These are phyloP conservation scores for Avicennia marina DNA, from an alignment of 257 asterid genomes.

Conservation along the genomic window DNA sequence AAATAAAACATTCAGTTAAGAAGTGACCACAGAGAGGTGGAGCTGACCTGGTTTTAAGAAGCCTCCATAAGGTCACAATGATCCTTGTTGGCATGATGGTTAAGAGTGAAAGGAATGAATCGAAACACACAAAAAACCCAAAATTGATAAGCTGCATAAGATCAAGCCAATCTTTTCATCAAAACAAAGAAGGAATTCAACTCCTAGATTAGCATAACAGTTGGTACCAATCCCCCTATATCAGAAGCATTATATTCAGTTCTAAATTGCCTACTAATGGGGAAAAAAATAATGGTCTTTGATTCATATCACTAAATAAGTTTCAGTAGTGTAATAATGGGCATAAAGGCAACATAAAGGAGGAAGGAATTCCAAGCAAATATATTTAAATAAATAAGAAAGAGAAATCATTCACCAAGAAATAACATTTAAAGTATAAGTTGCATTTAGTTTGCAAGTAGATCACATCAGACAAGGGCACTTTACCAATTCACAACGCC, in stretches of 20 bases:
- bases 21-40: constrained; percentile 21
- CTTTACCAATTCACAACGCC: constrained; percentile 98
- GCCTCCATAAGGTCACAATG: constrained; percentile 51
- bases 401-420: constrained; percentile 8
- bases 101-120: constrained; percentile 84
- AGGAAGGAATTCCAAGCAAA: too few species aligned
- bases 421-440: constrained; percentile 8
- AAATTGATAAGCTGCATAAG: constrained; percentile 81
- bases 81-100: constrained; percentile 96
- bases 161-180: too few species aligned
- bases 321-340: too few species aligned
- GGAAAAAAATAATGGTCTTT: too few species aligned
- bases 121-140: constrained; percentile 89
- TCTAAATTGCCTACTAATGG: too few species aligned
- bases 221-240: too few species aligned
- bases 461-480: constrained; percentile 15
- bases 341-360: too few species aligned
- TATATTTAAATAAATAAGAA: constrained; percentile 13
- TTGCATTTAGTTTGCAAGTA: constrained; percentile 9
- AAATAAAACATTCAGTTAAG: constrained; percentile 7
- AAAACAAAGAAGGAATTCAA: too few species aligned
- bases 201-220: too few species aligned
- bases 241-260: too few species aligned
- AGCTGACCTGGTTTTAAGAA: constrained; percentile 73
- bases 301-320: too few species aligned